Percentiles rank a stretch among this genome's conserved stretches.
These are phyloP conservation scores for Aspergillus hiratsukae DNA, from an alignment of 2,329 filamentous ascomycete genomes.

Conservation along the genomic window DNA sequence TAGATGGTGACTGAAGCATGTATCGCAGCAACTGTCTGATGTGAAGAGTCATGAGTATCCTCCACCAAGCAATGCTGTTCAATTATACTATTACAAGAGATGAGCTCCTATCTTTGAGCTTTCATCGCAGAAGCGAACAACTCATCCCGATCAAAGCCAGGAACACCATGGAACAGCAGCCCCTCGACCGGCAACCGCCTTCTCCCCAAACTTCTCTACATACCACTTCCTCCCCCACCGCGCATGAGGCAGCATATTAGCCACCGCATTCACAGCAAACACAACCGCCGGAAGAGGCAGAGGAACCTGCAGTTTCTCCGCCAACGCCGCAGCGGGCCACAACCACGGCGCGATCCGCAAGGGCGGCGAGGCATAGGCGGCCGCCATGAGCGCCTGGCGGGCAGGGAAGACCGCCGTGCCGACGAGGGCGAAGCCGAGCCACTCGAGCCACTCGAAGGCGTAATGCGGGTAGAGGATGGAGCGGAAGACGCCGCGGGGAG, in stretches of 20 bases:
- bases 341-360: slow-evolving; percentile 36
- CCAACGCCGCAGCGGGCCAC: slow-evolving; percentile 25
- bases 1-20: neutral
- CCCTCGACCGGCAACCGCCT: slow-evolving; percentile 70
- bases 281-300: slow-evolving; percentile 68
- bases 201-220: slow-evolving; percentile 76
- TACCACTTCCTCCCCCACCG: slow-evolving; percentile 83
- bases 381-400: neutral
- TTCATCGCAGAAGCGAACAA: neutral
- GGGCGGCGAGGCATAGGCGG: slow-evolving; percentile 9
- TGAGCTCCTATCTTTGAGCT: neutral
- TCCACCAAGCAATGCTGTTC: neutral
- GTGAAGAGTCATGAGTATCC: neutral
- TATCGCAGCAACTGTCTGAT: neutral
- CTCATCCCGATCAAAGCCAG: slow-evolving; percentile 26
- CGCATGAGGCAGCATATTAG: slow-evolving; percentile 86
- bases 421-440: slow-evolving; percentile 76
- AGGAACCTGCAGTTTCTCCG: slow-evolving; percentile 33
- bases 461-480: slow-evolving; percentile 89
- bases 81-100: neutral
- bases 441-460: slow-evolving; percentile 95
- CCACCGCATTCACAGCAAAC: slow-evolving; percentile 81
- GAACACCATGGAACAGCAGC: slow-evolving; percentile 61
- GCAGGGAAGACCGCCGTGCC: slow-evolving; percentile 34
- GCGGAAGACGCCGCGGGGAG: slow-evolving; percentile 75